phyloP scores from a whole-genome alignment of 2,329 filamentous ascomycete species.

The Fusarium solani-melongenae region DNA sequence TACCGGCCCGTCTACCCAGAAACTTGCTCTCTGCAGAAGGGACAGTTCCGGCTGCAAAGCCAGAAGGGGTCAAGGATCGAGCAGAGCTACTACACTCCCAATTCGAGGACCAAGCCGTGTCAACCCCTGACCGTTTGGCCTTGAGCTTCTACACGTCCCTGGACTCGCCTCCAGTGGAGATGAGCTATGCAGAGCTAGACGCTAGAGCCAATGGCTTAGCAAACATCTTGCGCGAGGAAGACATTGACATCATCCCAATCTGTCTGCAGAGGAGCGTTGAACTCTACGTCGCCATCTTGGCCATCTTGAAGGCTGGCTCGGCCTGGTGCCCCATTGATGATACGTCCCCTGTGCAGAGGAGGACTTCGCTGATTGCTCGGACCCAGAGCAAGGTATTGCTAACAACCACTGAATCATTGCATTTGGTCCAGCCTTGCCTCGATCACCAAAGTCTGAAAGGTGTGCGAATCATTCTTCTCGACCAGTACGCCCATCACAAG shows the following conservation, averaged over 20 bases:
- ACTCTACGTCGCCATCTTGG: constrained; percentile 17
- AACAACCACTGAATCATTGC: constrained; percentile 3
- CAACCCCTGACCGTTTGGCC: constrained; percentile 2
- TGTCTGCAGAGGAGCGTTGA: constrained; percentile 16
- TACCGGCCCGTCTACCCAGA: background rate
- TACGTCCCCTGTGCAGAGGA: constrained; percentile 16
- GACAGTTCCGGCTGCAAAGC: background rate
- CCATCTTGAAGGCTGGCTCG: constrained; percentile 22
- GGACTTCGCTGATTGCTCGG: constrained; percentile 24
- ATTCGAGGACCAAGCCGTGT: constrained; percentile 18
- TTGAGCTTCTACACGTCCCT: constrained; percentile 17
- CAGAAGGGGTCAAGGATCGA: background rate
- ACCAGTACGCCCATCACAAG: background rate
- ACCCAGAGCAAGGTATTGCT: constrained; percentile 19
- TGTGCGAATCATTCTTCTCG: constrained; percentile 17
- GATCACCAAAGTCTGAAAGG: background rate
- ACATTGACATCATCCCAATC: constrained; percentile 19
- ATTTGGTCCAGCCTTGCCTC: constrained; percentile 9
- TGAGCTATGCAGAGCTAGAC: constrained; percentile 23
- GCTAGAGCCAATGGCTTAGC: constrained; percentile 15
- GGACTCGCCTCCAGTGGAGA: background rate
- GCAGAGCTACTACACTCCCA: background rate
- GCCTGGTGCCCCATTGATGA: constrained; percentile 27
- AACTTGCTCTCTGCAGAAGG: constrained; percentile 16
- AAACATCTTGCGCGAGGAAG: constrained; percentile 8